A percentile compares a stretch with the other conserved stretches of the same genome.
phyloP scores from a whole-genome alignment of 179 eudicot species.

The Silene coronaria region DNA sequence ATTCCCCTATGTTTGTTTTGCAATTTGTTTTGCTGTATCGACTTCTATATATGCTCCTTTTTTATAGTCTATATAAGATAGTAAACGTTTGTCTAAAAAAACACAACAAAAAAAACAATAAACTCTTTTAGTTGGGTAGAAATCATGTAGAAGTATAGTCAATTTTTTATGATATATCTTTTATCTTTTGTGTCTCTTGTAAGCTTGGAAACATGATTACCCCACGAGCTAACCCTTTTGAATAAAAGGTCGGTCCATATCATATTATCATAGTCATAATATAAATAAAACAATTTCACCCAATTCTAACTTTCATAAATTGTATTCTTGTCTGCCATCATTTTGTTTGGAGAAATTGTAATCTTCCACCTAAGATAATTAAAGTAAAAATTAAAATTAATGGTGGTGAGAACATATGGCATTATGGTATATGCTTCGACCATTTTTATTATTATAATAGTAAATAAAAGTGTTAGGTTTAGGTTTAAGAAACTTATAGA shows the following conservation, averaged over 20 bases:
- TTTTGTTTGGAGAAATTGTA: slow-evolving; percentile 37
- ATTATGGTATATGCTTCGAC: not conserved
- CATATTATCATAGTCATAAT: not conserved
- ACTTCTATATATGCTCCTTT: no score
- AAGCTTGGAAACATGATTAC: slow-evolving; percentile 28
- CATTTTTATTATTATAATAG: not conserved
- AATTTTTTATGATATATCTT: not conserved
- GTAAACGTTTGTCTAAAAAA: no score
- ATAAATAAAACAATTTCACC: not conserved
- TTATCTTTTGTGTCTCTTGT: slow-evolving; percentile 15
- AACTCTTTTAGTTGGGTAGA: not conserved
- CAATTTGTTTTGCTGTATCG: no score
- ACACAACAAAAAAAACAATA: not conserved
- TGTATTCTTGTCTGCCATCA: slow-evolving; percentile 59
- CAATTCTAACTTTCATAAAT: slow-evolving; percentile 25
- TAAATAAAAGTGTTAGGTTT: not conserved
- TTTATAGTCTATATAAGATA: no score
- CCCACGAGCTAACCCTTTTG: slow-evolving; percentile 29
- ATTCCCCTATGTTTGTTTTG: no score
- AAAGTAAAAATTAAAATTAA: slow-evolving; percentile 21
- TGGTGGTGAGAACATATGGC: not conserved
- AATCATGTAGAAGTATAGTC: not conserved
- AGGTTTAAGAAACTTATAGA: not conserved
- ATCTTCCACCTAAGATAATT: slow-evolving; percentile 37
- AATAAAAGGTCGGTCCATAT: not conserved